phyloP scores from a whole-genome alignment of 2,329 filamentous ascomycete species.

The Paracorniculantispora psalliotae region DNA sequence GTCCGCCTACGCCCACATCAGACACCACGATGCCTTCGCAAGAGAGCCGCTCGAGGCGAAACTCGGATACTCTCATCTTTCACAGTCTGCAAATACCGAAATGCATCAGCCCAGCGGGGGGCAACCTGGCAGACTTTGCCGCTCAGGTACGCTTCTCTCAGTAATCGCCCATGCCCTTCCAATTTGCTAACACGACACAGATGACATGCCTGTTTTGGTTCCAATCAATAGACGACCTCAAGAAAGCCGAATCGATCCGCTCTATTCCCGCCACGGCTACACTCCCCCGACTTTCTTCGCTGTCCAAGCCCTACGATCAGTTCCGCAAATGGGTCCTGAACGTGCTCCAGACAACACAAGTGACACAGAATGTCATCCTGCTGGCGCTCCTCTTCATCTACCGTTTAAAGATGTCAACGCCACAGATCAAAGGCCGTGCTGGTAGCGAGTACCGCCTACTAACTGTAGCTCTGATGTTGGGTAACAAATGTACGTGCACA shows the following conservation, averaged over 20 bases:
- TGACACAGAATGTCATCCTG: constrained; percentile 91
- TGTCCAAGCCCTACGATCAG: constrained; percentile 70
- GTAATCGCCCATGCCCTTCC: background rate
- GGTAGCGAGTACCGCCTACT: constrained; percentile 91
- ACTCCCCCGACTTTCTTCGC: constrained; percentile 54
- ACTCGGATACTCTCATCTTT: constrained; percentile 44
- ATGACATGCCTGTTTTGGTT: constrained; percentile 98
- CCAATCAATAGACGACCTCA: constrained; percentile 75
- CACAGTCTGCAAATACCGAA: constrained; percentile 67
- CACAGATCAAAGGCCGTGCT: constrained; percentile 80
- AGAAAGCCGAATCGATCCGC: constrained; percentile 62
- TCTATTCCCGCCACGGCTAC: constrained; percentile 33
- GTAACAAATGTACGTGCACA: constrained; percentile 78
- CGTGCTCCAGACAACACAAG: constrained; percentile 88
- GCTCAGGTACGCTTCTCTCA: constrained; percentile 57
- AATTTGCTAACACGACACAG: constrained; percentile 38
- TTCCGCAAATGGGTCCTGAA: constrained; percentile 93
- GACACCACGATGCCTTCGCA: constrained; percentile 21
- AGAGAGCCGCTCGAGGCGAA: constrained; percentile 27
- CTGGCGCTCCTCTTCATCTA: constrained; percentile 90
- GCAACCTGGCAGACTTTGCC: constrained; percentile 76
- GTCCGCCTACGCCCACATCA: constrained; percentile 34
- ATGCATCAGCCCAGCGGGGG: constrained; percentile 70
- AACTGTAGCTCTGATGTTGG: constrained; percentile 94
- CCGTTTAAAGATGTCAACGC: constrained; percentile 84